Evolutionary conservation across 495 filamentous ascomycete genomes (phyloP), one percentile per base, ranked within the genome.

Genomic region (Lichenothelia convexa): DNA sequence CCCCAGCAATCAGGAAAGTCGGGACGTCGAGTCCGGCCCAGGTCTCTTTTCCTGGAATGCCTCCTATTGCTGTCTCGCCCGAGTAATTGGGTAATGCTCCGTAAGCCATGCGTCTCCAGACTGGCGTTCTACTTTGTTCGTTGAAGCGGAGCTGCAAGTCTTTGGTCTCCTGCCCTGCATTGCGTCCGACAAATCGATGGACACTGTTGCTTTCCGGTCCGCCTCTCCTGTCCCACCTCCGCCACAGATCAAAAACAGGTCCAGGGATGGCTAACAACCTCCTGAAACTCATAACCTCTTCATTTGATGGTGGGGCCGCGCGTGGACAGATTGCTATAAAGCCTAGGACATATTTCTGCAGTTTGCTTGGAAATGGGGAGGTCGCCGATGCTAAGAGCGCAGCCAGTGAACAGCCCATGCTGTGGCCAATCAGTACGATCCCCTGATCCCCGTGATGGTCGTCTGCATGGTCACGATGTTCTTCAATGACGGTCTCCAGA

Each of bases 111-210:
- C 85, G 68, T 40, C 77, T 69, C 71, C 80, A 93, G 0, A 91
- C 81, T 0, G 77, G 63, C 0, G 83, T 83, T 43, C 61, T 66
- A 42, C 78, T 87, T 49, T 93, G 82, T 35, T 65, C 64, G 54
- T 95, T 95, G 61, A 77, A 94, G 17, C 71, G 70, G 18, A 78
- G 52, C 54, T 95, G 87, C 23, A 93, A 62, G 39, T 68, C 70
- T 50, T 78, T 79, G 1, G 78, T 70, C 48, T 86, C 80, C 2
- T 60, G 48, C 27, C 87, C 80, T 8, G 82, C 83, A 42, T 70
- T 61, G 11, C 58, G 54, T 3, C 86, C 87, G 9, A 86, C 78
- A 50, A 93, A 82, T 17, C 87, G 67, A 21, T 53, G 63, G 30
- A 95, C 81, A 41, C 83, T 92, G 16, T 65, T 60, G 43, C 84